These are phyloP conservation scores for Basipetospora chlamydospora DNA, from an alignment of 2,329 filamentous ascomycete genomes.

Conservation along the genomic window DNA sequence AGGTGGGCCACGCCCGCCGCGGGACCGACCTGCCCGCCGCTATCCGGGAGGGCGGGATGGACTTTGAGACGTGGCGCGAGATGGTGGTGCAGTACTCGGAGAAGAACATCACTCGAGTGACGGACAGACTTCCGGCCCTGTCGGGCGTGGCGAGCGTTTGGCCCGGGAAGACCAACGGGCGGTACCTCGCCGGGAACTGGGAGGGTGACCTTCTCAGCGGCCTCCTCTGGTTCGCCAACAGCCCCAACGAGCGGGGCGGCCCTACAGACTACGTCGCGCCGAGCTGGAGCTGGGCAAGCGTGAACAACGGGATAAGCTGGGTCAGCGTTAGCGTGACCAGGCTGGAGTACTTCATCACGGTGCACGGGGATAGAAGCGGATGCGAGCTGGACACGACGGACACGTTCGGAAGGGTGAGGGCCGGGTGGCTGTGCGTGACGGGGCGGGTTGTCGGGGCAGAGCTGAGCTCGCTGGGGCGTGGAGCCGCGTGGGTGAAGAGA, in stretches of 20 bases:
- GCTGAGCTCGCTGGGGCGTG: neutral
- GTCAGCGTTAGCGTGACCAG: neutral
- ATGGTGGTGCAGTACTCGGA: constrained; percentile 12
- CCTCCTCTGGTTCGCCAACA: constrained; percentile 10
- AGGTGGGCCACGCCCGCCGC: too few species aligned
- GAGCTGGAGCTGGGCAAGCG: neutral
- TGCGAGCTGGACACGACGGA: neutral
- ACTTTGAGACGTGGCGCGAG: constrained; percentile 13
- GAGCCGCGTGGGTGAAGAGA: neutral
- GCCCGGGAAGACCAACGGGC: constrained; percentile 8
- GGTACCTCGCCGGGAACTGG: constrained; percentile 14
- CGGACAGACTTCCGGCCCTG: constrained; percentile 12
- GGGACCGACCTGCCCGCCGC: too few species aligned
- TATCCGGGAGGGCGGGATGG: too few species aligned
- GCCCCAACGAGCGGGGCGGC: neutral
- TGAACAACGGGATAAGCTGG: neutral
- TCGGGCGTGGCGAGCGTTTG: constrained; percentile 13
- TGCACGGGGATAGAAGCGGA: neutral
- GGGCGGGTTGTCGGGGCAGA: constrained; percentile 5
- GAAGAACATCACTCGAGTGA: constrained; percentile 10
- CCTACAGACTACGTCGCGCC: neutral
- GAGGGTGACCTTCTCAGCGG: constrained; percentile 9
- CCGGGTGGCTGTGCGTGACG: constrained; percentile 10
- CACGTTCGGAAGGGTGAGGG: neutral
- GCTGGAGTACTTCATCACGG: neutral